Base-by-base conservation (phyloP, 2,329 filamentous ascomycete genomes). In the Fusarium fujikuroi region DNA sequence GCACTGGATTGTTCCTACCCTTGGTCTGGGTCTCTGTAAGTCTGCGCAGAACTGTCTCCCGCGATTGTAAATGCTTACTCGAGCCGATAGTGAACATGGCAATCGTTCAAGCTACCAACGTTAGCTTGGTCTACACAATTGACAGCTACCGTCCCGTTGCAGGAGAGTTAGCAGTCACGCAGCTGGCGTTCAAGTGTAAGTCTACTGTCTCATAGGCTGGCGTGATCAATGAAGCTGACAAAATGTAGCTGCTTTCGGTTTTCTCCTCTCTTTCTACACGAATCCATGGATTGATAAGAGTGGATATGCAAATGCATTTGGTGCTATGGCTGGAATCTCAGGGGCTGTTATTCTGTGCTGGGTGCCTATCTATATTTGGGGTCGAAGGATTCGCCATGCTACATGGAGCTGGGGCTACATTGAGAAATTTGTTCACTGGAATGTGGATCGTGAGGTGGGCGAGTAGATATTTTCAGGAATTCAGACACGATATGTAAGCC, bases 251-350 rank as follows among this genome's bases (percentile, higher is more conserved):
- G 77, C 85, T 12, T 89, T 90, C 74, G 88, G 87, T 9, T 90
- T 90, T 76, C 80, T 90, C 2, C 81, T 90, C 3, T 88, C 85
- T 0, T 90, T 90, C 75, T 90, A 90, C 76, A 90, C 87, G 3
- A 90, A 90, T 74, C 84, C 87, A 0, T 90, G 88, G 88, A 84
- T 90, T 42, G 79, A 81, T 3, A 36, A 82, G 63, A 79, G 79
- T 2, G 89, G 88, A 2, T 90, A 90, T 73, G 69, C 81, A 18
- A 80, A 83, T 40, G 85, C 88, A 5, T 90, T 85, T 69, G 87
- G 88, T 7, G 82, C 84, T n/a, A 90, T 90, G 88, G 88, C 87
- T 12, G 87, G 50, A 7, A 53, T 53, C n/a, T 36, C 49, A 4
- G 49, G 49, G 8, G 30, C n/a, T 2, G 49, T 52, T 25, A 52